Evolutionary conservation across 2,329 filamentous ascomycete genomes (phyloP).

Genomic region (Polytolypa hystricis): DNA sequence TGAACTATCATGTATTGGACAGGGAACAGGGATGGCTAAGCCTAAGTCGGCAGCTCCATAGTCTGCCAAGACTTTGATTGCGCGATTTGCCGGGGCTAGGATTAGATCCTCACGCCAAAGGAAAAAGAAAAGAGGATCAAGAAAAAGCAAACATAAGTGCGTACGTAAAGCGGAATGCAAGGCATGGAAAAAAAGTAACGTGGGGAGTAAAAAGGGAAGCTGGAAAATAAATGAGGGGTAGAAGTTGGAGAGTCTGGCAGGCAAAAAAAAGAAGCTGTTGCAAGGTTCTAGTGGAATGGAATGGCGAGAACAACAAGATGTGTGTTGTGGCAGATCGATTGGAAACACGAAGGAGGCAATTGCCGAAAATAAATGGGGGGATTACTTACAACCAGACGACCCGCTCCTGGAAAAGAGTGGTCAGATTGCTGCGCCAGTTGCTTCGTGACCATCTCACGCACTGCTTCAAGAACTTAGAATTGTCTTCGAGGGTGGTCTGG

Average conservation of each 20-base stretch:
- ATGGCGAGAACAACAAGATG: no score
- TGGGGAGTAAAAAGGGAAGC: conserved; percentile 4
- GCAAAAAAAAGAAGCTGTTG: no score
- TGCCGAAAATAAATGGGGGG: conserved; percentile 4
- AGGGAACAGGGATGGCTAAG: conserved; percentile 4
- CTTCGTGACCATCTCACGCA: conserved; percentile 91
- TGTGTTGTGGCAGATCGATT: background rate
- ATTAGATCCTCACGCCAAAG: conserved; percentile 13
- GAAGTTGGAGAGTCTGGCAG: no score
- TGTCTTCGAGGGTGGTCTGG: conserved; percentile 83
- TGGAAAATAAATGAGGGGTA: conserved; percentile 6
- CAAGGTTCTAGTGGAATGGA: no score
- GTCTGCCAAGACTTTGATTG: conserved; percentile 3
- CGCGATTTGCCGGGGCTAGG: conserved; percentile 7
- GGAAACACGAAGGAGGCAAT: background rate
- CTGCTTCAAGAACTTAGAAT: conserved; percentile 80
- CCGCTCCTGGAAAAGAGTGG: conserved; percentile 72
- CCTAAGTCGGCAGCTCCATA: conserved; percentile 1
- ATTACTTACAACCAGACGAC: conserved; percentile 73
- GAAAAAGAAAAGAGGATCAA: conserved; percentile 5
- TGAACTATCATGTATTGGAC: conserved; percentile 1
- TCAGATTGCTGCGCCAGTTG: conserved; percentile 96
- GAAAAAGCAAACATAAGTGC: conserved; percentile 10
- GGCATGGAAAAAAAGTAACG: conserved; percentile 4
- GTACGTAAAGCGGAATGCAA: background rate